Base-by-base conservation (phyloP, 306 rosid species). In the Dicorynia guianensis region DNA sequence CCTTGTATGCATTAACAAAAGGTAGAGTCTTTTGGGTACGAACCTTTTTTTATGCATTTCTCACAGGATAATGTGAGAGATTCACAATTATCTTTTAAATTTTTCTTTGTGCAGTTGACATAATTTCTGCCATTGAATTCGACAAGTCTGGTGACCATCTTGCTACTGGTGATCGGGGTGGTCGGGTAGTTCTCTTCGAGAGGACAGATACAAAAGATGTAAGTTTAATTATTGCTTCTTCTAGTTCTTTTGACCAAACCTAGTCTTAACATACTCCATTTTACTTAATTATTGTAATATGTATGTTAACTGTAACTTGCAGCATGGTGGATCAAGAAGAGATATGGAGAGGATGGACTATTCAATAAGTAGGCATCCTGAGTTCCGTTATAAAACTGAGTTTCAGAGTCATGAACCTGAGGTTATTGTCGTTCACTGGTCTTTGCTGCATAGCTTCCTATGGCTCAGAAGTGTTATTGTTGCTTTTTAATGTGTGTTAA, bases 371-470 rank as follows among this genome's bases (percentile, higher is more conserved):
- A 90, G 96, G 92, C 99, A 96, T 85, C 98, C 98, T 4, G 99
- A 96, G 87, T 96, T 96, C 78, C 99, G 97, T 58, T 96, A 96
- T 72, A 92, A 96, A 87, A 96, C 99, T 4, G 99, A 96, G 93
- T 96, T 96, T 82, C 99, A 96, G 91, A 92, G 98, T 84, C 99
- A 96, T 68, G 99, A 96, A 86, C 99, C 99, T 5, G 99, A 96
- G 97, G 99, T 84, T 76, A 49, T 54, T 11, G 65, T 72, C 49
- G 1, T 40, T 76, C 70, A 6, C 74, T 8, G 3, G 19, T 62
- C 61, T 30, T 38, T 78, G 33, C 43, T 49, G 64, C 77, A 11
- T 72, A 55, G 30, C 59, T 79, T 33, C 4, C 5, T 30, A 14
- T 14, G 58, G 54, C 33, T 56, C 70, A 55, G 39, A 78, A 58